Percentiles rank a stretch among this genome's conserved stretches.
phyloP scores from a whole-genome alignment of 176 grass and related monocot genomes.

The Pharus latifolius region DNA sequence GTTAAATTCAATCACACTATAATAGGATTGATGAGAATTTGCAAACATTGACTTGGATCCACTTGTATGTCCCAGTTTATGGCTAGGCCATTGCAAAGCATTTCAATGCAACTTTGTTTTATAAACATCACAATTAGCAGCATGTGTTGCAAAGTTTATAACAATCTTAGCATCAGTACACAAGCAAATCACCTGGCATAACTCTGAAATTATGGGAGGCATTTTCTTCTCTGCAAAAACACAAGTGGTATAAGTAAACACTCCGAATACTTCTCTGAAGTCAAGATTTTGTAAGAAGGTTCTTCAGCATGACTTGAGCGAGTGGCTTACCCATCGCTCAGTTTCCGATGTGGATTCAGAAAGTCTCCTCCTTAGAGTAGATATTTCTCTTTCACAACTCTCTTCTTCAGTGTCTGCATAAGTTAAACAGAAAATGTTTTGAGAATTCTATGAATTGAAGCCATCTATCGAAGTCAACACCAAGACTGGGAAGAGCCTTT shows the following conservation, averaged over 20 bases:
- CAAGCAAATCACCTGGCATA: constrained; percentile 18
- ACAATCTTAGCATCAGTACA: constrained; percentile 3
- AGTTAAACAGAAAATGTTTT: not conserved
- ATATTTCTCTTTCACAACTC: constrained; percentile 64
- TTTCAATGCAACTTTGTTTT: not conserved
- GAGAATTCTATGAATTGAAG: not conserved
- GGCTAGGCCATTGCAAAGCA: not conserved
- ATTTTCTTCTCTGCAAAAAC: constrained; percentile 72
- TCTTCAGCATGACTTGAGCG: not conserved
- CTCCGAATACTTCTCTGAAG: not conserved
- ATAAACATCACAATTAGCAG: not conserved
- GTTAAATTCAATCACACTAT: not conserved
- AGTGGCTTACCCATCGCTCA: constrained; percentile 73
- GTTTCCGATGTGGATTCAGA: constrained; percentile 81
- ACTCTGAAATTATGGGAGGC: constrained; percentile 50
- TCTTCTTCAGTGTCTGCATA: constrained; percentile 57
- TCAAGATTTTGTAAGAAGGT: not conserved
- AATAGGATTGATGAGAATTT: not conserved
- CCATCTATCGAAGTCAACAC: no score
- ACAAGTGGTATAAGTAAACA: constrained; percentile 8
- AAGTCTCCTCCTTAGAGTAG: constrained; percentile 71
- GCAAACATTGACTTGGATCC: not conserved
- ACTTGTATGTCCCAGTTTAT: not conserved
- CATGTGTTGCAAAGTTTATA: not conserved
- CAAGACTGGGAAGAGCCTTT: not conserved